These are phyloP conservation scores for Massarina eburnea DNA, from an alignment of 2,329 filamentous ascomycete species.

Conservation along the genomic window DNA sequence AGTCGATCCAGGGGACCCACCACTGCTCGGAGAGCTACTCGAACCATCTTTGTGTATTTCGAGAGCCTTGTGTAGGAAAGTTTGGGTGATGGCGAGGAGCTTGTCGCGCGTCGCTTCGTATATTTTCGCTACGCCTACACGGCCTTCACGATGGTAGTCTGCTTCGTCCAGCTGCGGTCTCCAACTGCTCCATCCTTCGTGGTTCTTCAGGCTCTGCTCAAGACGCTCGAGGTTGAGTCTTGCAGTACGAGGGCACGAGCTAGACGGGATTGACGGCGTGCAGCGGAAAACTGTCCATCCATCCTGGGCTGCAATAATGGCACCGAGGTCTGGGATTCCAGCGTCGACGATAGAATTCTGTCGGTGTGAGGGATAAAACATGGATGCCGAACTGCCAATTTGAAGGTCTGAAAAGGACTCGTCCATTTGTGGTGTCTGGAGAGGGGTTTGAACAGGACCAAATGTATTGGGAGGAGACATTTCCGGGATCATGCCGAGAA, in stretches of 20 bases:
- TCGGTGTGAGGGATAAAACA: constrained; percentile 44
- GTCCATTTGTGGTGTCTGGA: constrained; percentile 51
- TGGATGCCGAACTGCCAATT: constrained; percentile 45
- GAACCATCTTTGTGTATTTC: constrained; percentile 63
- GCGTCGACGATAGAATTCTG: constrained; percentile 45
- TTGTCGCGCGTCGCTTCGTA: constrained; percentile 64
- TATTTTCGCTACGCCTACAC: constrained; percentile 51
- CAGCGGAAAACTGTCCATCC: constrained; percentile 57
- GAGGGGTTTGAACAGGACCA: constrained; percentile 48
- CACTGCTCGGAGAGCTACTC: constrained; percentile 44
- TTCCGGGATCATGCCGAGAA: constrained; percentile 50
- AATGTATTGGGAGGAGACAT: constrained; percentile 42
- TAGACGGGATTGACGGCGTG: constrained; percentile 51
- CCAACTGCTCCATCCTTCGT: constrained; percentile 56
- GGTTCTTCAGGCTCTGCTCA: constrained; percentile 54
- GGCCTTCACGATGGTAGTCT: constrained; percentile 50
- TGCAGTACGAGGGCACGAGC: constrained; percentile 54
- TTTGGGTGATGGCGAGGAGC: constrained; percentile 71
- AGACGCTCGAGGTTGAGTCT: constrained; percentile 54
- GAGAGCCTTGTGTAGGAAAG: constrained; percentile 69
- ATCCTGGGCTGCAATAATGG: constrained; percentile 54
- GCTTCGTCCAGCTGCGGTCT: constrained; percentile 52
- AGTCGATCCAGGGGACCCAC: constrained; percentile 50
- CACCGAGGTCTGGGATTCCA: constrained; percentile 47
- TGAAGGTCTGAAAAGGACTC: constrained; percentile 51